Evolutionary conservation across 2,329 filamentous ascomycete species (phyloP).

Genomic region (Neonectria ditissima): DNA sequence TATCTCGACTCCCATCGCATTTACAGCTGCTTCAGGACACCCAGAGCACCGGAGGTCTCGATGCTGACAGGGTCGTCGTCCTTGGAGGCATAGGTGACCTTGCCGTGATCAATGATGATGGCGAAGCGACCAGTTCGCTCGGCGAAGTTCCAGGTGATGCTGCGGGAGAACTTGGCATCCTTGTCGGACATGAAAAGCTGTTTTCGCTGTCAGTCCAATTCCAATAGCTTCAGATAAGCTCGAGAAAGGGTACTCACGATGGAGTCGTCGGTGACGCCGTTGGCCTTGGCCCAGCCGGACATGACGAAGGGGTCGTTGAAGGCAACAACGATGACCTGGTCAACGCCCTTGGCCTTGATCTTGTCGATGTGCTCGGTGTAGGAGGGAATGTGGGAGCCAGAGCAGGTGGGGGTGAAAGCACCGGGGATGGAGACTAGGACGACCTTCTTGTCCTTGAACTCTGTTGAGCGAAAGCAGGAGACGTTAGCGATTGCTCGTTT

Average conservation of each 20-base stretch:
- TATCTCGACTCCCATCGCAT: constrained; percentile 7
- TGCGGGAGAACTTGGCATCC: constrained; percentile 77
- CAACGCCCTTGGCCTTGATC: constrained; percentile 84
- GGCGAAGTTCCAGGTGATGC: constrained; percentile 80
- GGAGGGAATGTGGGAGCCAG: constrained; percentile 81
- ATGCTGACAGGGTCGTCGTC: constrained; percentile 66
- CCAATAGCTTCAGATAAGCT: not conserved
- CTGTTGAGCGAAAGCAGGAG: constrained; percentile 47
- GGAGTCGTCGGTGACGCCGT: constrained; percentile 77
- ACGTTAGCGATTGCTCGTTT: constrained; percentile 16
- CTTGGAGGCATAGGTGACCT: constrained; percentile 82
- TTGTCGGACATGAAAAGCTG: constrained; percentile 82
- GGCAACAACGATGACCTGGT: constrained; percentile 83
- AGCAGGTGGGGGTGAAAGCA: constrained; percentile 90
- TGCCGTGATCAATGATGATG: constrained; percentile 85
- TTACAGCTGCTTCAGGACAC: constrained; percentile 66
- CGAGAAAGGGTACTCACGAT: constrained; percentile 56
- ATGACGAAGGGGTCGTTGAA: constrained; percentile 90
- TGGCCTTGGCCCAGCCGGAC: constrained; percentile 91
- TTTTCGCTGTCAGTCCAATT: constrained; percentile 25
- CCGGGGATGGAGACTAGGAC: constrained; percentile 70
- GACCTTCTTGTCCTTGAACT: constrained; percentile 68
- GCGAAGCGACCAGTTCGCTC: constrained; percentile 84
- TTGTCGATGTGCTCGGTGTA: constrained; percentile 79
- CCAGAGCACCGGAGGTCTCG: constrained; percentile 64